Conservation (phyloP, 441 rosid species). For the Pelargonium fulgidum region DNA sequence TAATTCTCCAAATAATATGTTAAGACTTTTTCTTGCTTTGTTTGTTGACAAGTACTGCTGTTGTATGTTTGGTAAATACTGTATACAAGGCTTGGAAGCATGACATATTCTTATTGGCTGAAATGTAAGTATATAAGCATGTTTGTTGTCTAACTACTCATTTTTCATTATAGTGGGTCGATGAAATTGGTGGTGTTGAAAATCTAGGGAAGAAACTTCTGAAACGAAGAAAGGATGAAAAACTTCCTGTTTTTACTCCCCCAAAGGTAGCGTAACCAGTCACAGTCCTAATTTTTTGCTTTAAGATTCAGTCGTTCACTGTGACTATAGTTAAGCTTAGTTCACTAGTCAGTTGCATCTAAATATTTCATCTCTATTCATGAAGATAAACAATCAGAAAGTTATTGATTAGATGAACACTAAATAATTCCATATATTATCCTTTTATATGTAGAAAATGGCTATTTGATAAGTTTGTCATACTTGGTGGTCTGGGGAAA, state of each 20-base stretch:
- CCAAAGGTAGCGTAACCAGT: slow-evolving; percentile 48
- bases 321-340: not conserved
- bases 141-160: slow-evolving; percentile 8
- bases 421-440: not conserved
- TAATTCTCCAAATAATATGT: no score
- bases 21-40: no score
- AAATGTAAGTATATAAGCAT: not conserved
- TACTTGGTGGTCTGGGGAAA: not conserved
- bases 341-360: not conserved
- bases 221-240: slow-evolving; percentile 43
- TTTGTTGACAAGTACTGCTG: no score
- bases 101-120: not conserved
- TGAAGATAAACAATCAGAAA: not conserved
- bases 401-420: not conserved
- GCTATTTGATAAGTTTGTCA: not conserved
- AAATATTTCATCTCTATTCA: not conserved
- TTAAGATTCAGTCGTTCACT: not conserved
- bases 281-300: not conserved
- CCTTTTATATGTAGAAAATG: not conserved
- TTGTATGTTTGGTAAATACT: no score
- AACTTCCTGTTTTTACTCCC: slow-evolving; percentile 65
- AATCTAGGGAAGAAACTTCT: slow-evolving; percentile 64
- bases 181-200: slow-evolving; percentile 76
- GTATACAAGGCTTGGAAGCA: not conserved
- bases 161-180: slow-evolving; percentile 60